These are phyloP conservation scores for Quaeritorhiza haematococci DNA, from an alignment of 371 early-diverging fungal species.

Conservation along the genomic window DNA sequence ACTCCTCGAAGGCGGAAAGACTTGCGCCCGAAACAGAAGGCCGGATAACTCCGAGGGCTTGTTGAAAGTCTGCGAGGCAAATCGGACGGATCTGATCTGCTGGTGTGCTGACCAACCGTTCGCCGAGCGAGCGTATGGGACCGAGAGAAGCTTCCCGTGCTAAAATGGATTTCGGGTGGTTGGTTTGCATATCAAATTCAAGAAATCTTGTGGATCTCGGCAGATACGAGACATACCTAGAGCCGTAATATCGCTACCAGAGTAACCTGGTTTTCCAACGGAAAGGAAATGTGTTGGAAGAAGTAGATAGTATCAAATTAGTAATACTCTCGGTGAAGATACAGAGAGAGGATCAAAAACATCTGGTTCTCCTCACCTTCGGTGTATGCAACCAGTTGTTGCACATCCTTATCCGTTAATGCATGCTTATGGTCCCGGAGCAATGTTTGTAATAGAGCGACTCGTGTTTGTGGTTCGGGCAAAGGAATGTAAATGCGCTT, in stretches of 20 bases:
- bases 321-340: too few relatives aligned
- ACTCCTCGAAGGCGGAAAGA: constrained; percentile 51
- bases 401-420: constrained; percentile 44
- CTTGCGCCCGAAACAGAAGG: constrained; percentile 60
- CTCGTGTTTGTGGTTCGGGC: constrained; percentile 60
- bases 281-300: not conserved
- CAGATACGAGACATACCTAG: constrained; percentile 31
- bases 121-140: constrained; percentile 62
- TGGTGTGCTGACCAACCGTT: constrained; percentile 42
- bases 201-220: not conserved
- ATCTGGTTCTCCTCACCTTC: constrained; percentile 35
- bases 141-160: constrained; percentile 71
- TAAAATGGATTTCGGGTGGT: constrained; percentile 1
- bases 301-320: too few relatives aligned
- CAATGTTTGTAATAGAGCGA: constrained; percentile 47
- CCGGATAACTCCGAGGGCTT: constrained; percentile 55
- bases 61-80: constrained; percentile 54
- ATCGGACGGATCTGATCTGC: constrained; percentile 61
- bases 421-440: constrained; percentile 45
- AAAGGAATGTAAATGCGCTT: constrained; percentile 72
- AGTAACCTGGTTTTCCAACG: constrained; percentile 45
- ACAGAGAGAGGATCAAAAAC: too few relatives aligned
- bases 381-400: constrained; percentile 41
- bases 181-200: not conserved
- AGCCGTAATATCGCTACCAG: constrained; percentile 71